These are phyloP conservation scores for Calycina herbarum DNA, from an alignment of 2,329 filamentous ascomycete species.

Conservation along the genomic window DNA sequence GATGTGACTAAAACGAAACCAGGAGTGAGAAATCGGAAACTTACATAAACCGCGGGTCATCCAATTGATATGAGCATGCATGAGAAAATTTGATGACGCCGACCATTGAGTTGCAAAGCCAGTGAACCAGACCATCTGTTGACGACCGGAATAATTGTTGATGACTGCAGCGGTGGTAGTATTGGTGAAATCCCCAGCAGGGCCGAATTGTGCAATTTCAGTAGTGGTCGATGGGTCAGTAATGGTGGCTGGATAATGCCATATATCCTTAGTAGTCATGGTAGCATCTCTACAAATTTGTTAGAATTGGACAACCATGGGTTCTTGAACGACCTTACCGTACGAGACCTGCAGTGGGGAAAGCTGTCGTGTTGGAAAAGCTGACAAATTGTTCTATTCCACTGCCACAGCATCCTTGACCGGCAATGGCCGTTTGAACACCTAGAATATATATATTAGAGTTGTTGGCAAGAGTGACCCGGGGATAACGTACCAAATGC, in stretches of 20 bases:
- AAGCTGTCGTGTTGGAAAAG: constrained; percentile 53
- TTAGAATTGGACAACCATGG: constrained; percentile 22
- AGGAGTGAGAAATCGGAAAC: background rate
- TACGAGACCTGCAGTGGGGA: constrained; percentile 53
- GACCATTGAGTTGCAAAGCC: constrained; percentile 46
- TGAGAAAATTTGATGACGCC: constrained; percentile 29
- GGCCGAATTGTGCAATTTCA: constrained; percentile 35
- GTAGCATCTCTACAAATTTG: constrained; percentile 37
- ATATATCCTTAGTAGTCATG: constrained; percentile 53
- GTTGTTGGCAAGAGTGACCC: background rate
- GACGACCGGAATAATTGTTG: constrained; percentile 55
- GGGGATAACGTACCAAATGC: constrained; percentile 44
- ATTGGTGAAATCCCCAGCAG: constrained; percentile 40
- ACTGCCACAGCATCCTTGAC: constrained; percentile 45
- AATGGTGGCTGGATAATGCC: constrained; percentile 58
- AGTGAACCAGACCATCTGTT: constrained; percentile 59
- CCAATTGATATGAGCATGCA: constrained; percentile 27
- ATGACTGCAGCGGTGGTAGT: constrained; percentile 56
- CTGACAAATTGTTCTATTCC: constrained; percentile 51
- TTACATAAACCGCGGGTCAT: constrained; percentile 19
- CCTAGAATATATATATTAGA: background rate
- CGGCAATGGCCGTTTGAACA: constrained; percentile 1
- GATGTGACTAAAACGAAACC: background rate
- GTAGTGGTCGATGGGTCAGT: constrained; percentile 46
- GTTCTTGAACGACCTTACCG: constrained; percentile 13